Percentiles rank a stretch among this genome's conserved stretches.
phyloP scores from a whole-genome alignment of 83 land plant genomes.

The Diphasiastrum complanatum region DNA sequence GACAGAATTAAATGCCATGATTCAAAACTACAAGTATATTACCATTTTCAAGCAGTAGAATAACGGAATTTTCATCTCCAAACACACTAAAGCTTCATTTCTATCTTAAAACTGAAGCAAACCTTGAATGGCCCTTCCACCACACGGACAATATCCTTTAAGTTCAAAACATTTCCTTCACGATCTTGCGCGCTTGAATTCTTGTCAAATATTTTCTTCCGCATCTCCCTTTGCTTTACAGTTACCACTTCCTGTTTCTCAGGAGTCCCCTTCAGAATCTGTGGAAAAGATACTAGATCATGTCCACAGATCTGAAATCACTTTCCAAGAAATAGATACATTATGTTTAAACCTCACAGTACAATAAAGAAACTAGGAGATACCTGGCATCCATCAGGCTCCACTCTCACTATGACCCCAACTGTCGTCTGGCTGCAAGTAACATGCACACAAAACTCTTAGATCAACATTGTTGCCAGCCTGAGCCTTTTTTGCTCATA shows the following conservation, averaged over 20 bases:
- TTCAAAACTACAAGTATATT: neutral
- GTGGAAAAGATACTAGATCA: conserved; percentile 2
- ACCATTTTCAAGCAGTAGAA: too few relatives aligned
- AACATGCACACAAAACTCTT: neutral
- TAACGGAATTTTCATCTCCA: neutral
- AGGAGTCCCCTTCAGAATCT: conserved; percentile 86
- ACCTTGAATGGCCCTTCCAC: conserved; percentile 86
- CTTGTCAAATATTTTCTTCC: conserved; percentile 57
- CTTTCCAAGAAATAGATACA: neutral
- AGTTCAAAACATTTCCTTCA: conserved; percentile 47
- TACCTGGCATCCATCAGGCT: conserved; percentile 90
- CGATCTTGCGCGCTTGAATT: conserved; percentile 60
- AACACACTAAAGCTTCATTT: neutral
- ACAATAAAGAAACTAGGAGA: too few relatives aligned
- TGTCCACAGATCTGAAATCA: neutral
- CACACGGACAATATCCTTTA: conserved; percentile 81
- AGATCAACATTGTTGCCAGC: too few relatives aligned
- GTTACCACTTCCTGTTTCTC: conserved; percentile 69
- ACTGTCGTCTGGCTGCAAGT: conserved; percentile 68
- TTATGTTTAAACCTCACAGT: too few relatives aligned
- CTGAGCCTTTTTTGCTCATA: too few relatives aligned
- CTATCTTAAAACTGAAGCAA: neutral
- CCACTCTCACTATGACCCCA: conserved; percentile 86
- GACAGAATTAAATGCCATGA: too few relatives aligned
- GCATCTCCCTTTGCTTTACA: conserved; percentile 74